Evolutionary conservation across 164 flowering plant genomes (phyloP), one percentile per base, ranked within the genome.

Genomic region (Pachysandra terminalis): DNA sequence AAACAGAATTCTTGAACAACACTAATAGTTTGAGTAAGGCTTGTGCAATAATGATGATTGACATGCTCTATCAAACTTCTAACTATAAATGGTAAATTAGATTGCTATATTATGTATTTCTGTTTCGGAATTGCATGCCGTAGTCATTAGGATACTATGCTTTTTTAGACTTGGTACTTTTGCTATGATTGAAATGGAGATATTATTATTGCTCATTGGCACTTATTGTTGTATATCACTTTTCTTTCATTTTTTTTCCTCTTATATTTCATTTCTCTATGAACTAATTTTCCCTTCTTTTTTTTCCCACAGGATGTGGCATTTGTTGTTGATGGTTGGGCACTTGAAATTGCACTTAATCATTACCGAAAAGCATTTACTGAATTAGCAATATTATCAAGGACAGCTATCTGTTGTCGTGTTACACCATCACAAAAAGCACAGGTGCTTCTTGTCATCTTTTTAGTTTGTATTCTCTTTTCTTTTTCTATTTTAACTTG

Each of bases 251-350:
- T 45, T 45, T 12, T 10, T 45, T 45, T 12, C 10, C 51, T 5
- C 51, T 1, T 45, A 32, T 32, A 3, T 32, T 32, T 32, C 37
- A 32, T 32, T 32, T 32, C n/a, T 32, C 37, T 7, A 32, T 45
- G 51, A 45, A 45, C 51, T 45, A 32, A 19, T 22, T 63, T 68
- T 59, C 28, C 57, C 24, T n/a, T 17, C 5, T 26, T 53, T 67
- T 70, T 61, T 48, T 54, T 9, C 23, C 24, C n/a, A 58, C 82
- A 95, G 99, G 99, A 96, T 81, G 90, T 96, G 68, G 99, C 99
- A 72, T 96, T 96, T 87, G 97, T 93, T 68, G 82, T 89, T 79
- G 99, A 96, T 88, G 99, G 99, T 37, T 96, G 99, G 97, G 96
- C 99, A 70, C 93, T 96, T 72, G 99, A 96, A 82, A 91, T 96